These are phyloP conservation scores for Epichloe uncinata DNA, from an alignment of 2,329 filamentous ascomycete genomes.

Conservation along the genomic window DNA sequence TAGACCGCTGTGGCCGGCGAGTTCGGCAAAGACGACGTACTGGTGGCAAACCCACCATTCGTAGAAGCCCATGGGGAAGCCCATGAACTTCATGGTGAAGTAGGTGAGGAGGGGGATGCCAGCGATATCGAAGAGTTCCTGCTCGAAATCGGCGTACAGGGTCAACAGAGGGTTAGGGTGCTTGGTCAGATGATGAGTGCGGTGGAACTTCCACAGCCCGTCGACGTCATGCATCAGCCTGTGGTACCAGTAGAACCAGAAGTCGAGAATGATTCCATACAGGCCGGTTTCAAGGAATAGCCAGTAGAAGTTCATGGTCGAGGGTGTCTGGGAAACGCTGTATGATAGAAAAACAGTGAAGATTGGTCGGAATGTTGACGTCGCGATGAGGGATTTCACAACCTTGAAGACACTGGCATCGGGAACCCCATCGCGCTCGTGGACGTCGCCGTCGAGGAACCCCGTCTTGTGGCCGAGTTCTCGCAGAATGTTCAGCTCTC, in stretches of 20 bases:
- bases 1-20: constrained; percentile 5
- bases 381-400: constrained; percentile 1
- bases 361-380: constrained; percentile 2
- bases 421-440: constrained; percentile 5
- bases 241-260: constrained; percentile 8
- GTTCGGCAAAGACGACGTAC: constrained; percentile 5
- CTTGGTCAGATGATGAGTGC: constrained; percentile 6
- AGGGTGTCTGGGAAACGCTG: neutral
- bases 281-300: constrained; percentile 1
- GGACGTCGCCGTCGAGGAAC: constrained; percentile 6
- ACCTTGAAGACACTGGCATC: constrained; percentile 3
- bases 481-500: constrained; percentile 2
- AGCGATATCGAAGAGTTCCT: constrained; percentile 5
- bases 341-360: constrained; percentile 4
- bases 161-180: constrained; percentile 5
- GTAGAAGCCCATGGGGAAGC: constrained; percentile 6
- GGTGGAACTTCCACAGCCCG: constrained; percentile 5
- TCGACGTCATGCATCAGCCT: constrained; percentile 5
- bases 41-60: constrained; percentile 7
- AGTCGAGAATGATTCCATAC: constrained; percentile 4
- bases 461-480: constrained; percentile 2
- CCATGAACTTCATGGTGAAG: constrained; percentile 5
- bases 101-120: constrained; percentile 4
- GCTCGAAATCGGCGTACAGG: constrained; percentile 4
- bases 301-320: neutral